Base-by-base conservation (phyloP, 2,329 filamentous ascomycete species). In the Triangularia verruculosa region DNA sequence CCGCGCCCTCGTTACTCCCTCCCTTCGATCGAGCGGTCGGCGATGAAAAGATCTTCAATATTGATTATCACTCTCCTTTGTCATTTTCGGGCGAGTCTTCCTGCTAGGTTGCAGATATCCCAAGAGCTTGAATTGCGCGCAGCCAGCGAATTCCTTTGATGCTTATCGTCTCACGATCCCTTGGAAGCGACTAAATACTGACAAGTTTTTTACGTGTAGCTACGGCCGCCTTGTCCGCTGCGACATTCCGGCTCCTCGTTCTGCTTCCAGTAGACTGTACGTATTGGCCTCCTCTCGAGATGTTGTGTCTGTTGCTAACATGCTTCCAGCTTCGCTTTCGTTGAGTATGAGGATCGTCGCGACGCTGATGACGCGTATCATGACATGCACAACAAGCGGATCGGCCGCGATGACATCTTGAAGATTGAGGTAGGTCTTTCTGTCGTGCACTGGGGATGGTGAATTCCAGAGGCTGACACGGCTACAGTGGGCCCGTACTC, bases 371-470 rank as follows among this genome's bases (percentile, higher is more conserved):
- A 99, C 81, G 95, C 95, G 56, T 99, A 99, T 77, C 92, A 99
- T 78, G 95, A 99, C 82, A 99, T 99, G 95, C 95, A 99, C 77
- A 98, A 98, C 83, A 97, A 97, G 87, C 92, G 94, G 70, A 93
- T 99, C 72, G 93, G 93, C 56, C 90, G 94, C 67, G 95, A 99
- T 75, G 95, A 99, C 74, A 82, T 97, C 65, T 77, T 99, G 80
- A 99, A 99, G 83, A 98, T 99, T 70, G 95, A 99, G 86, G 95
- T 97, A 80, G 70, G 85, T 71, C 7, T 2, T 28, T 9, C 22
- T 27, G 4, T 24, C 39, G 9, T 47, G 5, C 20, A 5, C 17
- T 15, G n/a, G 17, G 11, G 13, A n/a, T 5, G 17, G 8, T 2
- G 24, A n/a, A 12, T n/a, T 24, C 53, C 30, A 12, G 15, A 47